Percentiles rank a stretch among this genome's conserved stretches.
phyloP scores from a whole-genome alignment of 2,329 filamentous ascomycete genomes.

The Triangularia verruculosa region DNA sequence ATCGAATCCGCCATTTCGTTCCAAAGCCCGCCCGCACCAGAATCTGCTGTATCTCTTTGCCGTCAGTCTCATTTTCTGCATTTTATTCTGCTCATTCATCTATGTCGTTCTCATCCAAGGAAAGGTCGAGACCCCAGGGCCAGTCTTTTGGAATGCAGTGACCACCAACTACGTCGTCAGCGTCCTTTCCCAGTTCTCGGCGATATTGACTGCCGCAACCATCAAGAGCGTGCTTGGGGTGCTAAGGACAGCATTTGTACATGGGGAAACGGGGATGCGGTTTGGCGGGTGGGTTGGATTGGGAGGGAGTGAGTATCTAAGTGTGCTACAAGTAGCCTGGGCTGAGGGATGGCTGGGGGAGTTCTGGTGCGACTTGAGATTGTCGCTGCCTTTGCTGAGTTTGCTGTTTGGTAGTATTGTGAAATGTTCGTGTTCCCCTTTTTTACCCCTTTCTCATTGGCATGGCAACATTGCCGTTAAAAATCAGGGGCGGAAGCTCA shows the following conservation, averaged over 20 bases:
- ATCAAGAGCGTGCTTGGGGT: slow-evolving; percentile 12
- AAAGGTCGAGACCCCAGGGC: slow-evolving; percentile 8
- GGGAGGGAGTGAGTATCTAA: slow-evolving; percentile 11
- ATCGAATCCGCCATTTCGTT: too few species aligned
- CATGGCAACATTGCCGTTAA: not conserved
- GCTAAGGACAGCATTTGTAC: slow-evolving; percentile 6
- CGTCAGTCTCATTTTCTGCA: not conserved
- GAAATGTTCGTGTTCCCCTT: slow-evolving; percentile 15
- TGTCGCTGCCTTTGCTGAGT: slow-evolving; percentile 10
- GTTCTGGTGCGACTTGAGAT: slow-evolving; percentile 12
- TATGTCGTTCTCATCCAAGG: slow-evolving; percentile 16
- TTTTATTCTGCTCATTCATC: slow-evolving; percentile 9
- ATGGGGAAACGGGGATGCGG: not conserved
- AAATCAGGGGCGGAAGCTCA: not conserved
- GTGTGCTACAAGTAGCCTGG: slow-evolving; percentile 14
- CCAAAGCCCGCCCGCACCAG: not conserved
- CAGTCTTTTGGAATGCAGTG: slow-evolving; percentile 14
- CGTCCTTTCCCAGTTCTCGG: slow-evolving; percentile 16
- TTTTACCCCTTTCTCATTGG: not conserved
- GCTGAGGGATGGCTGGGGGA: slow-evolving; percentile 12
- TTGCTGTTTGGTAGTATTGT: slow-evolving; percentile 19
- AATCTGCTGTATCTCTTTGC: not conserved
- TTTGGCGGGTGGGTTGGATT: slow-evolving; percentile 14
- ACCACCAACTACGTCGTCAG: slow-evolving; percentile 19
- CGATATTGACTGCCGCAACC: slow-evolving; percentile 11